Percentiles rank a stretch among this genome's conserved stretches.
These are phyloP conservation scores for Trametes coccinea DNA, from an alignment of 768 basidiomycete species.

Conservation along the genomic window DNA sequence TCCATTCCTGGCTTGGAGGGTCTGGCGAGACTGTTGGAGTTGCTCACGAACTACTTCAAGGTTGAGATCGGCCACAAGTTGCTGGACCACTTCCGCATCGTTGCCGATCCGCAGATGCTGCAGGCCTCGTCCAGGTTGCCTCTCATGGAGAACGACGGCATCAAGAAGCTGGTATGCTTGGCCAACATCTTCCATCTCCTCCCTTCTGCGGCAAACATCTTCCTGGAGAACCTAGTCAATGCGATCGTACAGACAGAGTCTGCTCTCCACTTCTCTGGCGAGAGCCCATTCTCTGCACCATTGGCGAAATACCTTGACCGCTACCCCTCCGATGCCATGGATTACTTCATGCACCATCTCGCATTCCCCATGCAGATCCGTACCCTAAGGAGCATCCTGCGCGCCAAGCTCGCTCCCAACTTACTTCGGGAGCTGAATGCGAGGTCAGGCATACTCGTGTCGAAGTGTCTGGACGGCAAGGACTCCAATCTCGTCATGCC, in stretches of 20 bases:
- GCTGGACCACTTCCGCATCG: conserved; percentile 90
- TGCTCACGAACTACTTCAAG: conserved; percentile 98
- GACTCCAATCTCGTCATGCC: conserved; percentile 59
- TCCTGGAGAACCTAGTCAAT: conserved; percentile 84
- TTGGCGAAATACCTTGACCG: conserved; percentile 89
- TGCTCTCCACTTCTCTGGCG: conserved; percentile 84
- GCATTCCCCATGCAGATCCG: conserved; percentile 76
- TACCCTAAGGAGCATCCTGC: conserved; percentile 81
- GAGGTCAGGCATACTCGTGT: conserved; percentile 54
- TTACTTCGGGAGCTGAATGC: conserved; percentile 68
- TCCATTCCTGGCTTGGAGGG: conserved; percentile 93
- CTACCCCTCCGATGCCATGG: conserved; percentile 82
- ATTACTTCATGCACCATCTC: conserved; percentile 83
- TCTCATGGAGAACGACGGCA: conserved; percentile 83
- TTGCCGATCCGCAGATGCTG: conserved; percentile 88
- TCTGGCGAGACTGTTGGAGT: conserved; percentile 86
- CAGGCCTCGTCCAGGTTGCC: conserved; percentile 77
- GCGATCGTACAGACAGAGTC: conserved; percentile 90
- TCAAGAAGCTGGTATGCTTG: conserved; percentile 90
- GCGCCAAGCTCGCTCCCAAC: conserved; percentile 75
- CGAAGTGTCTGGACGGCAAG: conserved; percentile 49
- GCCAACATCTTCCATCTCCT: conserved; percentile 97
- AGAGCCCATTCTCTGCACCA: conserved; percentile 91
- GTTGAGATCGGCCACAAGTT: conserved; percentile 98
- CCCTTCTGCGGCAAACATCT: conserved; percentile 90